Base-by-base conservation (phyloP, 495 filamentous ascomycete genomes). In the Elaphomyces granulatus region DNA sequence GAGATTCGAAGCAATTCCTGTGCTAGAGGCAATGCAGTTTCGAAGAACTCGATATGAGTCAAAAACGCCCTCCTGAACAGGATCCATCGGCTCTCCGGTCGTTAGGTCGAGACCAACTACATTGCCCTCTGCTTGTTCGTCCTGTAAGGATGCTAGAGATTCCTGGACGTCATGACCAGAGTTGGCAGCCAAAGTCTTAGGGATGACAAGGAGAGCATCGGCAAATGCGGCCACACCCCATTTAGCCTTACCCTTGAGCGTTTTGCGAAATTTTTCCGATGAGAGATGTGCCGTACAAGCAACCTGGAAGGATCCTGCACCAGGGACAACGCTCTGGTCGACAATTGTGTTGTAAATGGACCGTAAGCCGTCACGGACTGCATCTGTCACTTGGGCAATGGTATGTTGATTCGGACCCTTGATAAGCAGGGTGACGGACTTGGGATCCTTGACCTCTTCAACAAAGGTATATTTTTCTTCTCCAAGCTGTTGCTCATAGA, bases 381-480 rank as follows among this genome's bases (percentile, higher is more conserved):
- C 90, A 59, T 98, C 90, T 43, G 83, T 87, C 41, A 98, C 83
- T 55, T 98, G 90, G 19, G 79, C 78, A 52, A 98, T 96, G 34
- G 92, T 96, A 61, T 98, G 90, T 50, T 75, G 67, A 62, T 98
- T 98, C 31, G 90, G 90, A 4, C 90, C 90, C 68, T 98, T 98
- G 67, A 98, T 95, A 40, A 98, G 71, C 9, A 98, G 68, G 15
- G 90, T 98, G n/a, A 96, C 92, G 3, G 92, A 95, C 68, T 96
- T 98, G 37, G 90, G 83, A 37, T 96, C 83, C 71, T 94, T 96
- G 48, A 98, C 90, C 42, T 98, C 92, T 60, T 96, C 92, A 45
- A 98, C 74, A 49, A 98, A 98, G 12, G 90, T 98, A 64, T 83
- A 98, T 66, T 98, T 98, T 67, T 98, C 90, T 67, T 98, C 90